Conservation (phyloP, 768 basidiomycete species). For the Amanita rubescens region DNA sequence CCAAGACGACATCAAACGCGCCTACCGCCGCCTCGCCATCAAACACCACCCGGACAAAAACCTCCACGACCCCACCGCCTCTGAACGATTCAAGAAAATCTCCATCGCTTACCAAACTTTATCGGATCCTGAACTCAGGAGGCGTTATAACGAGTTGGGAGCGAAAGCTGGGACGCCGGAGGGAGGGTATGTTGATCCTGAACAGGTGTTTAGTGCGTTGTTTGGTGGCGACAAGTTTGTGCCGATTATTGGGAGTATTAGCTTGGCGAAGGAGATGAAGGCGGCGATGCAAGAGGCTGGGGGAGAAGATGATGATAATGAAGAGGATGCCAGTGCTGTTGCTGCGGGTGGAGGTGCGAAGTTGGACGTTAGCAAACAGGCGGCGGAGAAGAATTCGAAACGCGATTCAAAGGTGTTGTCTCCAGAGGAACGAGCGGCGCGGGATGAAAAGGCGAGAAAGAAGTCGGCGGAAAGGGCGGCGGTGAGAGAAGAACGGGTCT, state of each 20-base stretch:
- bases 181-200: slow-evolving; percentile 84
- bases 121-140: slow-evolving; percentile 65
- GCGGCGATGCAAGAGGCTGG: slow-evolving; percentile 84
- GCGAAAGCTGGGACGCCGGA: slow-evolving; percentile 76
- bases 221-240: slow-evolving; percentile 86
- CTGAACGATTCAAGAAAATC: slow-evolving; percentile 86
- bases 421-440: slow-evolving; percentile 73
- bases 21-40: slow-evolving; percentile 84
- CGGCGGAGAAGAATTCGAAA: too few species aligned
- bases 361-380: too few species aligned
- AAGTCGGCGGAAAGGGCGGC: too few species aligned
- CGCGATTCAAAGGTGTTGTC: slow-evolving; percentile 45
- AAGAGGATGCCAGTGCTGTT: too few species aligned
- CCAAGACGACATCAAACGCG: slow-evolving; percentile 83
- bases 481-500: too few species aligned
- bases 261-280: slow-evolving; percentile 89
- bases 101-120: slow-evolving; percentile 87
- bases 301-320: slow-evolving; percentile 30
- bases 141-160: slow-evolving; percentile 90
- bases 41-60: slow-evolving; percentile 94
- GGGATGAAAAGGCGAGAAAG: too few species aligned
- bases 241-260: slow-evolving; percentile 85
- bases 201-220: slow-evolving; percentile 73
- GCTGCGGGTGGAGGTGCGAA: too few species aligned
- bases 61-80: slow-evolving; percentile 76